phyloP scores from a whole-genome alignment of 179 eudicot species.

The Spinacia oleracea region DNA sequence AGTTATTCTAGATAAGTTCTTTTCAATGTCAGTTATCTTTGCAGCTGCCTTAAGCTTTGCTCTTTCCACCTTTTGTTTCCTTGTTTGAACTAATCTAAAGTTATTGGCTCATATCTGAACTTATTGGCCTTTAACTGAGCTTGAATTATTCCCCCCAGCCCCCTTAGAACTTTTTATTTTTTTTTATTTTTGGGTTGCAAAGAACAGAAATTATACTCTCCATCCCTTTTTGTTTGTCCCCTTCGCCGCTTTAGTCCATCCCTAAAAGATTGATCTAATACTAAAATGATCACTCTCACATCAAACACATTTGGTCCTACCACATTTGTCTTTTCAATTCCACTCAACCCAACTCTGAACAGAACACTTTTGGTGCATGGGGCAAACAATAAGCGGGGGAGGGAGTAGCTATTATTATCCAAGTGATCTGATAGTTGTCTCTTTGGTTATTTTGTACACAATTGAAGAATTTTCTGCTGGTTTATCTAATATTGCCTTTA shows the following conservation, averaged over 20 bases:
- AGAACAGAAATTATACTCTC: too few relatives aligned
- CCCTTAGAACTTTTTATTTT: too few relatives aligned
- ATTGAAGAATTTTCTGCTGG: background rate
- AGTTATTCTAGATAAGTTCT: background rate
- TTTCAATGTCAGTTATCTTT: background rate
- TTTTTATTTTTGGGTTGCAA: background rate
- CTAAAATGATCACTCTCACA: too few relatives aligned
- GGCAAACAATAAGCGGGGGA: too few relatives aligned
- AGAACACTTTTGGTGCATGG: too few relatives aligned
- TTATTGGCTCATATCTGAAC: background rate
- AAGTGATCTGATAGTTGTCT: constrained; percentile 6
- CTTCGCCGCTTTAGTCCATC: too few relatives aligned
- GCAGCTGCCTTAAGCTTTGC: background rate
- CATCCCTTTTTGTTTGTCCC: too few relatives aligned
- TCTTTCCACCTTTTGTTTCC: background rate
- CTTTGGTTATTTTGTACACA: background rate
- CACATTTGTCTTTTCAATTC: too few relatives aligned
- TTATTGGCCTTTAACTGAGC: background rate
- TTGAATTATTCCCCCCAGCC: too few relatives aligned
- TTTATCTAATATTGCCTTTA: constrained; percentile 10
- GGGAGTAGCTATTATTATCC: background rate
- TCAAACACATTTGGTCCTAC: too few relatives aligned
- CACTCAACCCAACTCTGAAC: too few relatives aligned
- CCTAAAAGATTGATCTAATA: too few relatives aligned
- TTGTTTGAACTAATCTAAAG: background rate